Percentiles rank a stretch among this genome's conserved stretches.
Conservation (phyloP, 345 rosid genomes). For the Abelmoschus esculentus region DNA sequence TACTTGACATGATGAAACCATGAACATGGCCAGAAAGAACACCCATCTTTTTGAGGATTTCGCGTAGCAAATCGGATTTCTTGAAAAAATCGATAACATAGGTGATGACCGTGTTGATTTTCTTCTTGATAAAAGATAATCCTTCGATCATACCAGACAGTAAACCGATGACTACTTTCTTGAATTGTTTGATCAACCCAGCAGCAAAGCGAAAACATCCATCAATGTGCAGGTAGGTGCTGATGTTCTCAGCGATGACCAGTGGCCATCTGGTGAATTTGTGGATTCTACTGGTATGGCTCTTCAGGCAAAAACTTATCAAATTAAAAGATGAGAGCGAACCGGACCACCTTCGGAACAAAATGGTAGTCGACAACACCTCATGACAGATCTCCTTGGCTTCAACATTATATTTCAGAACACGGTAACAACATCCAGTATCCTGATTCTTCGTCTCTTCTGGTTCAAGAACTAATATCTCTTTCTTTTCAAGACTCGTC, state of each 20-base stretch:
- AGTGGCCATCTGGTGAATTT: conserved; percentile 15
- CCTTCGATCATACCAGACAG: neutral
- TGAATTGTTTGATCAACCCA: neutral
- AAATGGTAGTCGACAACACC: conserved; percentile 25
- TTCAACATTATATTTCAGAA: too few relatives aligned
- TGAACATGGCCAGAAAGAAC: neutral
- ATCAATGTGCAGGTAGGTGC: neutral
- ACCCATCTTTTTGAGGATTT: neutral
- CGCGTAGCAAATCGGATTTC: neutral
- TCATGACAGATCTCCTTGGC: neutral
- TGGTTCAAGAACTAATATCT: neutral
- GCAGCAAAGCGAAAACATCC: neutral
- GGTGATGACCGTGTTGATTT: neutral
- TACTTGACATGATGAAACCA: conserved; percentile 5
- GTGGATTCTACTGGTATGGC: conserved; percentile 20
- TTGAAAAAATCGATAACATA: neutral
- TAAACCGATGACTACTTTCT: neutral
- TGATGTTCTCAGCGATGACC: neutral
- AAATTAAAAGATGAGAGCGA: conserved; percentile 38
- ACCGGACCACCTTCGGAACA: conserved; percentile 49
- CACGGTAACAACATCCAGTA: too few relatives aligned
- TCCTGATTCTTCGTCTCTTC: neutral
- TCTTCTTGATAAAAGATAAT: neutral
- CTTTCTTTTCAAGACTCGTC: neutral
- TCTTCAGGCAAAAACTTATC: conserved; percentile 38